Conservation (phyloP, 1,284 basidiomycete genomes). For the Cutaneotrichosporon spelunceum region DNA sequence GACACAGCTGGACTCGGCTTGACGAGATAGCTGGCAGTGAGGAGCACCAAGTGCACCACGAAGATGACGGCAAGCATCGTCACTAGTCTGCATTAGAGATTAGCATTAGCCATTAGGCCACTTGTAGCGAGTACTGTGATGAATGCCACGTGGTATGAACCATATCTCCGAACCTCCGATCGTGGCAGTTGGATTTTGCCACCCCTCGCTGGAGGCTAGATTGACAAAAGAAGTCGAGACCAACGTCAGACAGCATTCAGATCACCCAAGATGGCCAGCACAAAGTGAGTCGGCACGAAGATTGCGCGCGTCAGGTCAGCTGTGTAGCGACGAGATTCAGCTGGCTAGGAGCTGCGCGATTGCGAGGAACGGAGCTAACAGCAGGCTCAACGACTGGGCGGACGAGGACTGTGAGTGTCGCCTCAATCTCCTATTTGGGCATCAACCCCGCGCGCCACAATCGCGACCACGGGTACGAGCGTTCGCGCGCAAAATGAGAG, state of each 20-base stretch:
- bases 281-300: conserved; percentile 9
- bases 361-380: conserved; percentile 1
- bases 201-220: background rate
- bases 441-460: no score
- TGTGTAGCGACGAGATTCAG: background rate
- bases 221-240: conserved; percentile 12
- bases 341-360: background rate
- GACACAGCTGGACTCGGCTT: background rate
- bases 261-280: conserved; percentile 13
- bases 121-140: background rate
- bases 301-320: background rate
- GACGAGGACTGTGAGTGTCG: conserved; percentile 24
- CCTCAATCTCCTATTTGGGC: background rate
- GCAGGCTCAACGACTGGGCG: conserved; percentile 26
- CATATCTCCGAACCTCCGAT: background rate
- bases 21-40: background rate
- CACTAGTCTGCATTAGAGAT: background rate
- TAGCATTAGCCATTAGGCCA: background rate
- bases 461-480: no score
- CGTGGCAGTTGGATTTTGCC: conserved; percentile 13
- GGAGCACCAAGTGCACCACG: background rate
- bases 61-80: background rate
- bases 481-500: no score
- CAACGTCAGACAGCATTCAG: background rate
- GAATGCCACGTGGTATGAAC: background rate